These are phyloP conservation scores for Lepiota brunneoincarnata DNA, from an alignment of 768 basidiomycete genomes.

Conservation along the genomic window DNA sequence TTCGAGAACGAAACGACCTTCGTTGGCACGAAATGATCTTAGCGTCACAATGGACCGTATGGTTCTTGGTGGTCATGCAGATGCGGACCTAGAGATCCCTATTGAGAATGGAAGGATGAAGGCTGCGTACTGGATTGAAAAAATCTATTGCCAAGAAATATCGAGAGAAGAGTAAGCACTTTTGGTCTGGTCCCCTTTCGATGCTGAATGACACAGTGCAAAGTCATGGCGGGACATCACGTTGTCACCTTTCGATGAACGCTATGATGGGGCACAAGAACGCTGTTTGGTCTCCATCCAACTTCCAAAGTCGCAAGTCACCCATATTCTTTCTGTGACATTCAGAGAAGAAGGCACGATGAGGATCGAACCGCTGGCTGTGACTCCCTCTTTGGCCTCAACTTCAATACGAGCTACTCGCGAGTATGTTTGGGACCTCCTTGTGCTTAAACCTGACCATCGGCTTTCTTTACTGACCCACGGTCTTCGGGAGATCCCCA, in stretches of 20 bases:
- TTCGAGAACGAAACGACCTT: constrained; percentile 38
- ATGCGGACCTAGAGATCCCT: constrained; percentile 37
- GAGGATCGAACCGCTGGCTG: constrained; percentile 33
- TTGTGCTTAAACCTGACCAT: constrained; percentile 60
- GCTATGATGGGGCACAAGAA: constrained; percentile 52
- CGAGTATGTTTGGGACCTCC: constrained; percentile 60
- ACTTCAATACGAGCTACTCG: constrained; percentile 65
- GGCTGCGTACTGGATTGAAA: constrained; percentile 73
- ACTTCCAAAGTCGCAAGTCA: constrained; percentile 41
- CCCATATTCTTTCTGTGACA: constrained; percentile 49
- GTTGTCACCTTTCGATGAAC: constrained; percentile 61
- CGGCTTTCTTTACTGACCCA: constrained; percentile 60
- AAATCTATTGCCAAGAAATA: constrained; percentile 48
- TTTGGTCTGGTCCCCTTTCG: constrained; percentile 5
- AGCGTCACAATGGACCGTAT: constrained; percentile 66
- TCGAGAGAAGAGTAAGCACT: constrained; percentile 47
- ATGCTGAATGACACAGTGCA: constrained; percentile 28
- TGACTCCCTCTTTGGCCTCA: constrained; percentile 46
- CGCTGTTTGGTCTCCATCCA: constrained; percentile 57
- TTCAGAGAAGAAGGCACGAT: constrained; percentile 40
- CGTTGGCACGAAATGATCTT: constrained; percentile 51
- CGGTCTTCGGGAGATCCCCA: constrained; percentile 42
- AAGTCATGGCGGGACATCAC: constrained; percentile 46
- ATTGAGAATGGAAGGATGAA: constrained; percentile 66
- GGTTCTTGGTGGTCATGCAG: constrained; percentile 53